Evolutionary conservation across 305 asterid species (phyloP).

Genomic region (Ilex paraguariensis): DNA sequence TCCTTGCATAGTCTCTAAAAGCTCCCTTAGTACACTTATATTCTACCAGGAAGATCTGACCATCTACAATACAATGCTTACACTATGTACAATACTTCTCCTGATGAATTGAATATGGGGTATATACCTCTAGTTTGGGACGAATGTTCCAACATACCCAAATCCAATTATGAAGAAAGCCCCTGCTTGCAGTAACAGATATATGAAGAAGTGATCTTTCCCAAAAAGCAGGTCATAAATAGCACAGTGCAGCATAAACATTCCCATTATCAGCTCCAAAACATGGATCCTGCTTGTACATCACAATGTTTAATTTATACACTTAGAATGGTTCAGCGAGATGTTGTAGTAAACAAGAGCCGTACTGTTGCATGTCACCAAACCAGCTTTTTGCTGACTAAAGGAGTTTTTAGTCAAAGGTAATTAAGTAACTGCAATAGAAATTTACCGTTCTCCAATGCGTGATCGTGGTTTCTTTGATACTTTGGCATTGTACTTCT

Average conservation of each 20-base stretch:
- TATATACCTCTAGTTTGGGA: conserved; percentile 39
- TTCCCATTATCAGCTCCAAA: conserved; percentile 65
- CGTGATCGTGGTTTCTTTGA: conserved; percentile 45
- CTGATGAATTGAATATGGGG: neutral
- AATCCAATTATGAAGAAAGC: conserved; percentile 74
- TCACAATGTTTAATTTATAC: conserved; percentile 16
- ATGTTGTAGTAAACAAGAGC: neutral
- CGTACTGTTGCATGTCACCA: neutral
- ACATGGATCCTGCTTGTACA: conserved; percentile 54
- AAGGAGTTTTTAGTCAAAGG: neutral
- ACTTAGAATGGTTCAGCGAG: neutral
- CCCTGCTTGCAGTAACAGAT: conserved; percentile 68
- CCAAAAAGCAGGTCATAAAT: conserved; percentile 60
- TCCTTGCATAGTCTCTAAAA: no score
- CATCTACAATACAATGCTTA: neutral
- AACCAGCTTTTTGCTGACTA: neutral
- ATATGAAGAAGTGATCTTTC: conserved; percentile 61
- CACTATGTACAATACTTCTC: neutral
- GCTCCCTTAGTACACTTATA: neutral
- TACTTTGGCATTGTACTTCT: conserved; percentile 33
- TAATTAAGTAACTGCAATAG: neutral
- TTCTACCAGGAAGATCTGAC: neutral
- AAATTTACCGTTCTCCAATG: conserved; percentile 47
- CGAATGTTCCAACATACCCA: conserved; percentile 70
- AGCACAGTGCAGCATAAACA: conserved; percentile 76